Percentiles rank a stretch among this genome's conserved stretches.
Evolutionary conservation across 2,329 filamentous ascomycete species (phyloP).

Genomic region (Chaetomiaceae sp.): DNA sequence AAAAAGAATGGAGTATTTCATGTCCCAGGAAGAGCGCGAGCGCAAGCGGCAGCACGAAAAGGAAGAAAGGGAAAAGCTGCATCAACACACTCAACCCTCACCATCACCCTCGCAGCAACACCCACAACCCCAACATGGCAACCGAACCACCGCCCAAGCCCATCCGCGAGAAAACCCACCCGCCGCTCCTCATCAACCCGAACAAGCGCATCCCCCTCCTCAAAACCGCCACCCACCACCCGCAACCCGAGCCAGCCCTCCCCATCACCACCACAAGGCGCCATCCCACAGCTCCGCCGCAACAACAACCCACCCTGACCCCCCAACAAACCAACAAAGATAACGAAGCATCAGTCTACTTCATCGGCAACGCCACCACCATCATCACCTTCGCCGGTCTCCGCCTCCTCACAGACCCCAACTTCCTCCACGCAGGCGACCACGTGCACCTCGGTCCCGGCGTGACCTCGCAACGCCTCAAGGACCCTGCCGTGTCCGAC

Average conservation of each 20-base stretch:
- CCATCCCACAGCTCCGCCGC: slow-evolving; percentile 28
- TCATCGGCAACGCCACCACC: slow-evolving; percentile 54
- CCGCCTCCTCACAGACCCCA: slow-evolving; percentile 55
- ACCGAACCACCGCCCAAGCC: not conserved
- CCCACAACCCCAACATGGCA: not conserved
- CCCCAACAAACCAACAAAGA: slow-evolving; percentile 17
- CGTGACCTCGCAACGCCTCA: slow-evolving; percentile 50
- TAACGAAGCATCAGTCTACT: slow-evolving; percentile 43
- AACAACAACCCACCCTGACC: slow-evolving; percentile 19
- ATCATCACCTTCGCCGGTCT: slow-evolving; percentile 50
- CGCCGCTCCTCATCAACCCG: slow-evolving; percentile 17
- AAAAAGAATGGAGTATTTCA: slow-evolving; percentile 11
- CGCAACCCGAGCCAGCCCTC: slow-evolving; percentile 19
- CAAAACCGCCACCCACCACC: slow-evolving; percentile 24
- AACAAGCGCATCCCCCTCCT: slow-evolving; percentile 30
- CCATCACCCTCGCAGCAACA: not conserved
- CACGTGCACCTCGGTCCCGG: slow-evolving; percentile 62
- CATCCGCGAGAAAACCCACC: slow-evolving; percentile 4
- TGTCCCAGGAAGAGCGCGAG: slow-evolving; percentile 10
- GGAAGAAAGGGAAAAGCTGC: not conserved
- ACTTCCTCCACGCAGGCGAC: slow-evolving; percentile 48
- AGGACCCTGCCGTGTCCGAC: slow-evolving; percentile 54
- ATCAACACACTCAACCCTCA: not conserved
- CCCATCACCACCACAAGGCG: slow-evolving; percentile 26
- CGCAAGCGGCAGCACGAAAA: not conserved